phyloP scores from a whole-genome alignment of 2,329 filamentous ascomycete species.

The Arthrobotrys megalospora region DNA sequence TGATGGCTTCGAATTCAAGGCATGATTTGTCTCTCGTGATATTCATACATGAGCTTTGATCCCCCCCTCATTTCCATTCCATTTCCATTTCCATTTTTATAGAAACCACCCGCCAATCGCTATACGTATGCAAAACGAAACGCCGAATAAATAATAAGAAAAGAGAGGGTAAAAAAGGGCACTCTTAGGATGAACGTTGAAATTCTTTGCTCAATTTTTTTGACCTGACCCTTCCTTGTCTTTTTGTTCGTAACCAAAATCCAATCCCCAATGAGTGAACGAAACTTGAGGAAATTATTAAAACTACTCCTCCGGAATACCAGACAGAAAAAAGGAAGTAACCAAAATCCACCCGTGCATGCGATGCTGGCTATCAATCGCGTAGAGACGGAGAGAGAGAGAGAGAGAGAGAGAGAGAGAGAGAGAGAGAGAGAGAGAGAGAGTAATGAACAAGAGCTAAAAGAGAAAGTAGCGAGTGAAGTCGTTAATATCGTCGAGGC shows the following conservation, averaged over 20 bases:
- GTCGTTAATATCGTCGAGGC: slow-evolving; percentile 28
- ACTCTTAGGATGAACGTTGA: not conserved
- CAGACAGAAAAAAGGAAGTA: slow-evolving; percentile 2
- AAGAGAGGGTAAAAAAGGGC: not conserved
- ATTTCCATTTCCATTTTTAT: slow-evolving; percentile 1
- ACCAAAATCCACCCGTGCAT: slow-evolving; percentile 28
- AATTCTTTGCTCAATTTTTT: not conserved
- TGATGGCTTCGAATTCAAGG: no score
- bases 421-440: slow-evolving; percentile 17
- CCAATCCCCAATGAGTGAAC: slow-evolving; percentile 2
- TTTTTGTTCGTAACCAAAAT: not conserved
- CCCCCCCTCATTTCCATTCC: not conserved
- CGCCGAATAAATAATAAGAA: not conserved
- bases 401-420: slow-evolving; percentile 14
- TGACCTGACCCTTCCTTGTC: not conserved
- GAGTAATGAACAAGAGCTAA: slow-evolving; percentile 7
- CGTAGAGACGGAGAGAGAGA: slow-evolving; percentile 13
- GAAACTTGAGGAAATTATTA: slow-evolving; percentile 6
- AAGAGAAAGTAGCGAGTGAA: slow-evolving; percentile 8
- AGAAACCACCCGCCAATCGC: not conserved
- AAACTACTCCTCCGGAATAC: slow-evolving; percentile 36
- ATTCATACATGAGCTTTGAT: not conserved
- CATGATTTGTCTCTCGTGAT: no score
- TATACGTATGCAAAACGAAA: slow-evolving; percentile 4
- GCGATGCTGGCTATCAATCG: slow-evolving; percentile 50